Evolutionary conservation across 257 asterid species (phyloP).

Genomic region (Ocimum tenuiflorum): DNA sequence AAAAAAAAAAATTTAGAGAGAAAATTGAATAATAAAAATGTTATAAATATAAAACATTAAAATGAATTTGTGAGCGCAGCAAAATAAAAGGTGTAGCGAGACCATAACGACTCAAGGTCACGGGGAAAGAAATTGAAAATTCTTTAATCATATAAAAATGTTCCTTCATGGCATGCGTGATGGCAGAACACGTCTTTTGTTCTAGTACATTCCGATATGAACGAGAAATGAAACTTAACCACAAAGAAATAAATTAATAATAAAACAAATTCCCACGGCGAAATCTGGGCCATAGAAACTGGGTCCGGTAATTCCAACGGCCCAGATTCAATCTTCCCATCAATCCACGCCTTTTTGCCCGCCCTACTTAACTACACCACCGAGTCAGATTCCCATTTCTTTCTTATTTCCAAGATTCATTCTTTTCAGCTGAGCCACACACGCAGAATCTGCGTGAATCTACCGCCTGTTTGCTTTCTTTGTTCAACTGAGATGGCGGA

Average conservation of each 20-base stretch:
- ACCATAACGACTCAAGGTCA: no score
- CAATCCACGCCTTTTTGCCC: conserved; percentile 2
- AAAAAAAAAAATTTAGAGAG: no score
- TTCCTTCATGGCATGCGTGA: background rate
- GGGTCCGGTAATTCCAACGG: conserved; percentile 15
- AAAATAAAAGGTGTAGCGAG: no score
- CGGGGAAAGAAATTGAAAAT: no score
- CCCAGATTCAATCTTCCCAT: conserved; percentile 18
- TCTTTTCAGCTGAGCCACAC: background rate
- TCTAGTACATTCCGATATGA: conserved; percentile 28
- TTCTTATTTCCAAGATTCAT: conserved; percentile 22
- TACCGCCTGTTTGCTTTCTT: background rate
- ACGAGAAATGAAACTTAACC: conserved; percentile 23
- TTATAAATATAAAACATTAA: no score
- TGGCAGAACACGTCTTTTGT: conserved; percentile 11
- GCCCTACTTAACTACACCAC: background rate
- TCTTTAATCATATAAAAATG: background rate
- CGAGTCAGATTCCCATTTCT: background rate
- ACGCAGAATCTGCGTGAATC: conserved; percentile 20
- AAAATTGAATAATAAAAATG: no score
- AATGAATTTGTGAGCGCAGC: no score
- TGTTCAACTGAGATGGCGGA: conserved; percentile 44
- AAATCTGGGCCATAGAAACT: conserved; percentile 17
- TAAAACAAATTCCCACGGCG: conserved; percentile 5
- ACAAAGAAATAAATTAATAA: conserved; percentile 11